Percentiles rank a stretch among this genome's conserved stretches.
Conservation (phyloP, 192 early-diverging fungal species). For the Coemansia sp. region DNA sequence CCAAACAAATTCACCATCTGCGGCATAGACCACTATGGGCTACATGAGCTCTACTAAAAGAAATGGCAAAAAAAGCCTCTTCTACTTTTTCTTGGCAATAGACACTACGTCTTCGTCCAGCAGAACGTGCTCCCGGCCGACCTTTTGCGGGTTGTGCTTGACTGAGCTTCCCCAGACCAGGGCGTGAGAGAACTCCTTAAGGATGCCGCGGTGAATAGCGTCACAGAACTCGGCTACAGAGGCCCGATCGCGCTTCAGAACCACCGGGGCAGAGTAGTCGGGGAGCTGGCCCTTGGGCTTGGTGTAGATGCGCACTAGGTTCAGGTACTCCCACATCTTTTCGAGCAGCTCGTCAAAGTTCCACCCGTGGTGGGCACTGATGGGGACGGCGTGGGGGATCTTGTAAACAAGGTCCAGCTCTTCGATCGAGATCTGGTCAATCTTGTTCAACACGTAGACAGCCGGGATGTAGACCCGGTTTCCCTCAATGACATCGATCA, state of each 20-base stretch:
- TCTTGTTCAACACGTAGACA: conserved; percentile 98
- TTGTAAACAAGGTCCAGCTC: conserved; percentile 96
- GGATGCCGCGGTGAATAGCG: conserved; percentile 90
- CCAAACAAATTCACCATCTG: neutral
- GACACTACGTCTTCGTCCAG: conserved; percentile 97
- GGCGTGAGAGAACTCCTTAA: conserved; percentile 89
- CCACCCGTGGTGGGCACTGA: conserved; percentile 80
- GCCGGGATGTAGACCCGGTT: conserved; percentile 93
- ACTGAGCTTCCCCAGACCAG: conserved; percentile 94
- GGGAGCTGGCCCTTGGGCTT: conserved; percentile 95
- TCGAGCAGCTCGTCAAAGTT: conserved; percentile 98
- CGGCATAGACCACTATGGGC: neutral
- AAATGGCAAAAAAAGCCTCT: neutral
- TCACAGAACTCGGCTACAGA: conserved; percentile 93
- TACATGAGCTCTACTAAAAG: too few species aligned
- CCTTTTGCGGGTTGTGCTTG: conserved; percentile 98
- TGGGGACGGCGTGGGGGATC: conserved; percentile 90
- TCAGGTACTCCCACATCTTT: conserved; percentile 73
- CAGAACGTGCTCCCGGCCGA: conserved; percentile 89
- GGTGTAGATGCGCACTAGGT: conserved; percentile 81
- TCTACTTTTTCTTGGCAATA: conserved; percentile 64
- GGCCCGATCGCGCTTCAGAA: conserved; percentile 67
- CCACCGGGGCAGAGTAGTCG: conserved; percentile 92
- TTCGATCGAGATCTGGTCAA: conserved; percentile 94
- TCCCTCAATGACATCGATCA: conserved; percentile 98